Conservation (phyloP, 306 rosid genomes). For the Dryas octopetala region DNA sequence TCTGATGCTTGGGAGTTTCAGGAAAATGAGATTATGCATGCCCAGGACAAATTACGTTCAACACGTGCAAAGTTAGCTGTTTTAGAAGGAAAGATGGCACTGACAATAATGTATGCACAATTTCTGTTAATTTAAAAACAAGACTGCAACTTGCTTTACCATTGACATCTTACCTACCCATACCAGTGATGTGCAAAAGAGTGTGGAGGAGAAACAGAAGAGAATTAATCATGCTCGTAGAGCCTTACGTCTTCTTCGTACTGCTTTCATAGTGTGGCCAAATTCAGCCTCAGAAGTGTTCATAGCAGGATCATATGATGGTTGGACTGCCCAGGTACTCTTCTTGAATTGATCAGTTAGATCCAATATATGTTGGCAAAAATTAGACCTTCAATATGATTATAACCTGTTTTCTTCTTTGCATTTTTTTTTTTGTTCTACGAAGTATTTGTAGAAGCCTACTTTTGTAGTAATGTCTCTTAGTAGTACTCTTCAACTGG, state of each 20-base stretch:
- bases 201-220: conserved; percentile 63
- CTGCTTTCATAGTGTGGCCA: conserved; percentile 69
- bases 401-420: not conserved
- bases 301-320: conserved; percentile 85
- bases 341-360: conserved; percentile 16
- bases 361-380: not conserved
- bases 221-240: conserved; percentile 52
- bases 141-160: conserved; percentile 5
- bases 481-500: not conserved
- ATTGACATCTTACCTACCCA: conserved; percentile 21
- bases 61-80: conserved; percentile 75
- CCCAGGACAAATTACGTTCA: conserved; percentile 64
- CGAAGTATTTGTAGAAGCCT: not conserved
- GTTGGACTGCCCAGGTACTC: conserved; percentile 82
- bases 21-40: conserved; percentile 72
- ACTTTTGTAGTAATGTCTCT: not conserved
- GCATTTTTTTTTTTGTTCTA: no score
- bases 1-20: conserved; percentile 81
- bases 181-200: conserved; percentile 64
- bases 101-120: conserved; percentile 62
- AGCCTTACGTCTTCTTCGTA: conserved; percentile 54
- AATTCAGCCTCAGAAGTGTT: conserved; percentile 80
- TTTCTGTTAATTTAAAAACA: conserved; percentile 24
- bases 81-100: conserved; percentile 81
- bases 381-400: not conserved